A percentile compares a stretch with the other conserved stretches of the same genome.
phyloP scores from a whole-genome alignment of 352 stramenopile species.

The Pythium phragmitis region DNA sequence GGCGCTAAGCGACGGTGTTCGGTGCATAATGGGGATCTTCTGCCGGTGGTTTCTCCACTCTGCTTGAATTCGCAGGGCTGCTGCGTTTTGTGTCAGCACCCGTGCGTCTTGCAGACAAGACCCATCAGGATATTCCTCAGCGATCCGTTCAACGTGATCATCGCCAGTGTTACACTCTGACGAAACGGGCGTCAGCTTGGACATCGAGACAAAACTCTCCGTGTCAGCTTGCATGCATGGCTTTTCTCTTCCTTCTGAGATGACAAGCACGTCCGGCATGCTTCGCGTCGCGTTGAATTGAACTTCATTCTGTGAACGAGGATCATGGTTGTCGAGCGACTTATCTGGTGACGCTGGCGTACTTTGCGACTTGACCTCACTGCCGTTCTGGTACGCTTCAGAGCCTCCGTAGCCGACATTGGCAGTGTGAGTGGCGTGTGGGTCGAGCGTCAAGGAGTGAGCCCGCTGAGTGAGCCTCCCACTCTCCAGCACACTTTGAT shows the following conservation, averaged over 20 bases:
- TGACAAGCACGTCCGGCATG: slow-evolving; percentile 11
- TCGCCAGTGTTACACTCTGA: background rate
- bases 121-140: too few relatives aligned
- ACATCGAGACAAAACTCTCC: background rate
- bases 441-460: background rate
- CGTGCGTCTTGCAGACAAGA: background rate
- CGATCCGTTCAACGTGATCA: background rate
- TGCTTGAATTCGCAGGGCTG: slow-evolving; percentile 12
- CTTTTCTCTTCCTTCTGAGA: background rate
- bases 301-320: background rate
- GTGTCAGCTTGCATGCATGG: background rate
- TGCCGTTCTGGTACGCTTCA: background rate
- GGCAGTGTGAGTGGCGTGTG: background rate
- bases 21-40: background rate
- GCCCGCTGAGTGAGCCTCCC: background rate
- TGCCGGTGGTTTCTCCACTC: slow-evolving; percentile 6
- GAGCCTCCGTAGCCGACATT: background rate
- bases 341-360: slow-evolving; percentile 7
- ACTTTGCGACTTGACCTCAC: background rate
- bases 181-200: background rate
- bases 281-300: background rate
- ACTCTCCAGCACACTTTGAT: background rate
- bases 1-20: slow-evolving; percentile 1
- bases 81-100: background rate
- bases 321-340: background rate